A percentile compares a stretch with the other conserved stretches of the same genome.
Evolutionary conservation across 371 early-diverging fungal species (phyloP).

Genomic region (Synchytrium microbalum): DNA sequence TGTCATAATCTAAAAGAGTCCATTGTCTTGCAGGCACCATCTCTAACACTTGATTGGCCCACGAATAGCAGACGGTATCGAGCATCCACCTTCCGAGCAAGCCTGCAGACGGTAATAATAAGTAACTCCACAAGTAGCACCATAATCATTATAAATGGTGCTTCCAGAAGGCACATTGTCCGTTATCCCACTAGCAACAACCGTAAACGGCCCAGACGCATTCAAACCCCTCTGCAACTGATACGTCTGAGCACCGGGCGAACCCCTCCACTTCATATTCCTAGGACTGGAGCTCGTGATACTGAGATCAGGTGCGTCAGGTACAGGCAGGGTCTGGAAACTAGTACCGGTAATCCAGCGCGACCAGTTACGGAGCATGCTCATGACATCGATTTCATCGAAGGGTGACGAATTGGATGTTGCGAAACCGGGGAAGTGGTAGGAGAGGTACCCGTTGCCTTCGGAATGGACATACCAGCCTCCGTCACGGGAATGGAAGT

Average conservation of each 20-base stretch:
- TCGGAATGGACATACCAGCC: slow-evolving; percentile 3
- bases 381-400: background rate
- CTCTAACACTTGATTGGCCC: background rate
- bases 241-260: background rate
- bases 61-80: background rate
- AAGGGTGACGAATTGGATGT: background rate
- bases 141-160: background rate
- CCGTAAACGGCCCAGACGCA: background rate
- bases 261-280: background rate
- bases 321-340: background rate
- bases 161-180: background rate
- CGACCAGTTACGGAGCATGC: background rate
- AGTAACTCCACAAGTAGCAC: background rate
- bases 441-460: background rate
- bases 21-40: too few species aligned
- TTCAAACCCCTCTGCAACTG: background rate
- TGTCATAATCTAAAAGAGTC: too few species aligned
- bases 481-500: slow-evolving; percentile 1
- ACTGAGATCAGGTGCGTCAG: background rate
- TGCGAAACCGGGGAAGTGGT: slow-evolving; percentile 3
- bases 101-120: background rate
- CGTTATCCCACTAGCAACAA: background rate
- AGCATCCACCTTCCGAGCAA: slow-evolving; percentile 1
- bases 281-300: background rate
- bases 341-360: background rate